phyloP scores from a whole-genome alignment of 192 early-diverging fungal genomes.

The Linnemannia exigua region DNA sequence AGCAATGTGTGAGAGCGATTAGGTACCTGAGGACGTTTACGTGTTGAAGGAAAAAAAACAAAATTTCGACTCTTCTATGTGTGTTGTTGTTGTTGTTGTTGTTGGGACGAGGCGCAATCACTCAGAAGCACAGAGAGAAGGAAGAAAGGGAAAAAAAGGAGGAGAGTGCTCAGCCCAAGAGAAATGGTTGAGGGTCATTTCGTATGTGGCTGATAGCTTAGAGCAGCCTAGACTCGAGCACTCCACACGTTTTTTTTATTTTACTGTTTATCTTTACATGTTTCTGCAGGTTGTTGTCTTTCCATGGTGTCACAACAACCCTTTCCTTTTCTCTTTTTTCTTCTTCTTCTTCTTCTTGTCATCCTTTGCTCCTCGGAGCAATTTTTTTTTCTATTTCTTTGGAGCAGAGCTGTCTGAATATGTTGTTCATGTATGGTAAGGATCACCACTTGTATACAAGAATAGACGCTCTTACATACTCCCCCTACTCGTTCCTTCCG shows the following conservation, averaged over 20 bases:
- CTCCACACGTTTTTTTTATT: background rate
- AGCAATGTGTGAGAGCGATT: background rate
- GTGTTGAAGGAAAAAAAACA: background rate
- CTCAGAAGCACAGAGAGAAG: background rate
- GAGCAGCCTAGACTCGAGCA: background rate
- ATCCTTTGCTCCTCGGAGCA: background rate
- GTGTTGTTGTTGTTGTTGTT: background rate
- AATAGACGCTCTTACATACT: too few relatives aligned
- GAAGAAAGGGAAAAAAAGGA: background rate
- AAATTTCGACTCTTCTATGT: background rate
- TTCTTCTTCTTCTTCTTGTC: background rate
- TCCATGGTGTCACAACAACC: background rate
- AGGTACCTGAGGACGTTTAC: background rate
- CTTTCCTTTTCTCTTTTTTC: background rate
- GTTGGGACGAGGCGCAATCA: background rate
- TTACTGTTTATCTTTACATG: background rate
- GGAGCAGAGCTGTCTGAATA: background rate
- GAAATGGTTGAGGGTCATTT: too few relatives aligned
- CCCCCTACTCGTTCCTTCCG: too few relatives aligned
- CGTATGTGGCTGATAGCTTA: too few relatives aligned
- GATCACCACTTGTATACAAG: background rate
- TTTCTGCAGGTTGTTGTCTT: too few relatives aligned
- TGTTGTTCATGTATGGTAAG: background rate
- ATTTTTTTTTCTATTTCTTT: background rate
- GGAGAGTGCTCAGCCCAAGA: background rate